A percentile compares a stretch with the other conserved stretches of the same genome.
Evolutionary conservation across 805 yeast genomes (phyloP).

Genomic region (Candida oleophila): DNA sequence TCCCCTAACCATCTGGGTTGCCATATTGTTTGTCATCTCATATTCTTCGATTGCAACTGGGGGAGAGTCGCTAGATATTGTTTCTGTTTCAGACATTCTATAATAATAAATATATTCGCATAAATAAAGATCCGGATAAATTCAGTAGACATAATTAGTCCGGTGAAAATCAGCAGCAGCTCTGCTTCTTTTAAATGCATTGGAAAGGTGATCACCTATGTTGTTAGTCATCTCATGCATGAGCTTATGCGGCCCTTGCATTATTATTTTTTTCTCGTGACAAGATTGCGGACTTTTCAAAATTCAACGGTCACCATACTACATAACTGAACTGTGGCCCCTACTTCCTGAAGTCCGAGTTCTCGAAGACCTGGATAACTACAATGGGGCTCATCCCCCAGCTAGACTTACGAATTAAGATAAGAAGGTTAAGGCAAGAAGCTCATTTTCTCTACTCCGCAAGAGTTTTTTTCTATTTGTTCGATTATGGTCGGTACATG

Average conservation of each 20-base stretch:
- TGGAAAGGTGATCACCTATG: not conserved
- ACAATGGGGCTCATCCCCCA: too few relatives aligned
- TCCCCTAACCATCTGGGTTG: not conserved
- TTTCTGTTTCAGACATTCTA: not conserved
- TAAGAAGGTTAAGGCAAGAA: too few relatives aligned
- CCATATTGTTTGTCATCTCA: not conserved
- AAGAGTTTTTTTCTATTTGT: too few relatives aligned
- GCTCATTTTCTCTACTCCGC: too few relatives aligned
- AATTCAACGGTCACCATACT: not conserved
- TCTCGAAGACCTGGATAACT: too few relatives aligned
- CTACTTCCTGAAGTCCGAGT: too few relatives aligned
- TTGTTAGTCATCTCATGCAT: not conserved
- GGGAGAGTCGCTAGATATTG: not conserved
- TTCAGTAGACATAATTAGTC: too few relatives aligned
- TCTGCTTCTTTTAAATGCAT: not conserved
- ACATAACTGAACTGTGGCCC: too few relatives aligned
- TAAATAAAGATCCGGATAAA: too few relatives aligned
- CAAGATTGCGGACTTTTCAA: not conserved
- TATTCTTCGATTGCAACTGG: not conserved
- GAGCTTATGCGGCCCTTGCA: not conserved
- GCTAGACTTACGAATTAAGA: too few relatives aligned
- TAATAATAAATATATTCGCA: too few relatives aligned
- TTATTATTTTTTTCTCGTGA: not conserved
- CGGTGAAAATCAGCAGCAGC: not conserved
- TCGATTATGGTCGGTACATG: too few relatives aligned